phyloP scores from a whole-genome alignment of 1,284 basidiomycete genomes.

The Sutorius eximius region DNA sequence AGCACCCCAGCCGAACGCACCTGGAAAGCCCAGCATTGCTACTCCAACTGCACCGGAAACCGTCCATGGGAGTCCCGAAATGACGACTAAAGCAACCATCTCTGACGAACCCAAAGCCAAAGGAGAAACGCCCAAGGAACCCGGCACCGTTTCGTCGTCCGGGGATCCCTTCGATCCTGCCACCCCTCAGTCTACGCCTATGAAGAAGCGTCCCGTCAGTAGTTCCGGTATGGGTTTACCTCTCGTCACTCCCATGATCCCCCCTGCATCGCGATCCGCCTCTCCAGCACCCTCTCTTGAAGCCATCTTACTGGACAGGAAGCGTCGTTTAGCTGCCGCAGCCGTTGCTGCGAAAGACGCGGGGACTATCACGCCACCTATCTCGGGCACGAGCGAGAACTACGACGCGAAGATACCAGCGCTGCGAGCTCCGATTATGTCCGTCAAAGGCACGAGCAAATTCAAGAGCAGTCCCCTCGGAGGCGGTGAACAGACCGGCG shows the following conservation, averaged over 20 bases:
- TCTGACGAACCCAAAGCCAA: constrained; percentile 4
- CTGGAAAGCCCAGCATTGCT: background rate
- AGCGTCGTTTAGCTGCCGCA: constrained; percentile 40
- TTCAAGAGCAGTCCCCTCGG: constrained; percentile 71
- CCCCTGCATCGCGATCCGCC: constrained; percentile 28
- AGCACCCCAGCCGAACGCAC: background rate
- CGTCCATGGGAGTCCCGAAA: background rate
- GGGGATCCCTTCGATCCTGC: background rate
- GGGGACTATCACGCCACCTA: constrained; percentile 5
- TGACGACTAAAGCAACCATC: background rate
- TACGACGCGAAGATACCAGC: constrained; percentile 9
- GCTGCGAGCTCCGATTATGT: constrained; percentile 21
- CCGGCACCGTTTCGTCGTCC: background rate
- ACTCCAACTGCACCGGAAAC: background rate
- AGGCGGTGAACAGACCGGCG: constrained; percentile 42
- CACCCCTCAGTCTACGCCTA: background rate
- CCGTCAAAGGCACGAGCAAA: constrained; percentile 47
- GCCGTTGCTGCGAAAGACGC: constrained; percentile 20
- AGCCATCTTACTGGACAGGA: constrained; percentile 59
- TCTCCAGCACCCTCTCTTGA: constrained; percentile 60
- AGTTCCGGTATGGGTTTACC: constrained; percentile 7
- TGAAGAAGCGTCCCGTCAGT: constrained; percentile 22
- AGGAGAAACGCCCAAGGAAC: background rate
- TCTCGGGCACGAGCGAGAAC: constrained; percentile 14
- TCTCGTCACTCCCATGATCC: constrained; percentile 12